These are phyloP conservation scores for Euphrasia confusa DNA, from an alignment of 257 asterid genomes.

Conservation along the genomic window DNA sequence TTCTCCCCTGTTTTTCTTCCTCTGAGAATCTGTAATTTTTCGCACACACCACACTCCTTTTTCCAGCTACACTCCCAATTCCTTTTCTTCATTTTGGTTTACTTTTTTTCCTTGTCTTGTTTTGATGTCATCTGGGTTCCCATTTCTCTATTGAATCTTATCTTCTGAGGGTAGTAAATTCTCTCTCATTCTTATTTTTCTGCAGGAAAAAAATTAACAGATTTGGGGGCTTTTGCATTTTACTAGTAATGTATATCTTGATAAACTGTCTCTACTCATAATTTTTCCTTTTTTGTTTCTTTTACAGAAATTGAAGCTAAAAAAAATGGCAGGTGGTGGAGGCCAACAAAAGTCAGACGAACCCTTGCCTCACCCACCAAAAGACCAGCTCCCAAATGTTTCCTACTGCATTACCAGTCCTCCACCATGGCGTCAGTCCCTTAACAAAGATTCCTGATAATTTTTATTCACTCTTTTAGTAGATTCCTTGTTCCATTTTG, in stretches of 20 bases:
- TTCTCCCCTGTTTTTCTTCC: no score
- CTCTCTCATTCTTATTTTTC: background rate
- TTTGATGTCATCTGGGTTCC: constrained; percentile 15
- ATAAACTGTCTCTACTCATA: constrained; percentile 1
- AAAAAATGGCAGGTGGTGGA: constrained; percentile 64
- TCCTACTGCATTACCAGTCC: constrained; percentile 96
- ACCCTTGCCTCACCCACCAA: constrained; percentile 87
- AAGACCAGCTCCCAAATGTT: constrained; percentile 90
- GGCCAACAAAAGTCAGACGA: constrained; percentile 61
- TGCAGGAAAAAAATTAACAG: constrained; percentile 4
- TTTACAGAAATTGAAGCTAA: constrained; percentile 27
- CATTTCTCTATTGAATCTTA: constrained; percentile 12
- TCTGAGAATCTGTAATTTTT: no score
- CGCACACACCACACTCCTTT: constrained; percentile 3
- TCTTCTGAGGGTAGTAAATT: constrained; percentile 3
- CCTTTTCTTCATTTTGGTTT: constrained; percentile 22
- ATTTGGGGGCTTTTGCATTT: constrained; percentile 34
- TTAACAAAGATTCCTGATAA: background rate
- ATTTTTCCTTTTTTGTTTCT: background rate
- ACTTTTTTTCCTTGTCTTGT: constrained; percentile 5
- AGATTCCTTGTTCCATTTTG: constrained; percentile 21
- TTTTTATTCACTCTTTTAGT: constrained; percentile 4
- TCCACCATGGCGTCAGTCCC: constrained; percentile 95
- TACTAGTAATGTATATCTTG: constrained; percentile 22
- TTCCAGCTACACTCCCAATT: constrained; percentile 32